Conservation (phyloP, 108 stramenopile species). For the Parietichytrium sp. region DNA sequence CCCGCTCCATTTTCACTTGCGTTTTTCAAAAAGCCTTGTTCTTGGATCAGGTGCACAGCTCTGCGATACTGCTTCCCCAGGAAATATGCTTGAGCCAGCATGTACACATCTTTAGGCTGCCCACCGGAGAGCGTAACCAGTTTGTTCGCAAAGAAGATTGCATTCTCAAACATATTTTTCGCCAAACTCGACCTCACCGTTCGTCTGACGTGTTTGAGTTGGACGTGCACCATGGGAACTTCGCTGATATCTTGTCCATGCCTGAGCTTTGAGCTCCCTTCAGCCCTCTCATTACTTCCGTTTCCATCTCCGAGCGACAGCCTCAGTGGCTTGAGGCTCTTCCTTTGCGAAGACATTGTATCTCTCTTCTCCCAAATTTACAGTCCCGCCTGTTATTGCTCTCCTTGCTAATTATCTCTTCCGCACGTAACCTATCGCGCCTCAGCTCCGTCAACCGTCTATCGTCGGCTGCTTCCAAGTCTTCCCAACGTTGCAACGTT, state of each 20-base stretch:
- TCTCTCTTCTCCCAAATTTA: no score
- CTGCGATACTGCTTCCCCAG: constrained; percentile 18
- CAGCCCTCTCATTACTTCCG: not conserved
- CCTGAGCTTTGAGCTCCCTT: not conserved
- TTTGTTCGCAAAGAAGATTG: constrained; percentile 26
- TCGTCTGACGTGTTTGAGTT: not conserved
- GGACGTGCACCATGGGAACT: not conserved
- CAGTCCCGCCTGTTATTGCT: no score
- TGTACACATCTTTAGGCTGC: not conserved
- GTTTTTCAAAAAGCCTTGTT: constrained; percentile 6
- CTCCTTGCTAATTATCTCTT: no score
- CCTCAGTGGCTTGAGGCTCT: constrained; percentile 12
- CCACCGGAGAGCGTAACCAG: constrained; percentile 23
- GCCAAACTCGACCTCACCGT: not conserved
- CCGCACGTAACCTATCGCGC: no score
- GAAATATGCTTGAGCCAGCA: constrained; percentile 29
- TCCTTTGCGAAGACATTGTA: no score
- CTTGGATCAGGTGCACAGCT: constrained; percentile 14
- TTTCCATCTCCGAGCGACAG: constrained; percentile 1
- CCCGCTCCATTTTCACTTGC: not conserved
- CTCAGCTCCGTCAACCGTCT: no score
- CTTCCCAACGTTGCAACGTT: no score
- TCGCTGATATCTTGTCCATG: not conserved
- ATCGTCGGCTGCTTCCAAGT: no score
- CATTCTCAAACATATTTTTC: not conserved